phyloP scores from a whole-genome alignment of 2,329 filamentous ascomycete genomes.

The Epichloe baconii region DNA sequence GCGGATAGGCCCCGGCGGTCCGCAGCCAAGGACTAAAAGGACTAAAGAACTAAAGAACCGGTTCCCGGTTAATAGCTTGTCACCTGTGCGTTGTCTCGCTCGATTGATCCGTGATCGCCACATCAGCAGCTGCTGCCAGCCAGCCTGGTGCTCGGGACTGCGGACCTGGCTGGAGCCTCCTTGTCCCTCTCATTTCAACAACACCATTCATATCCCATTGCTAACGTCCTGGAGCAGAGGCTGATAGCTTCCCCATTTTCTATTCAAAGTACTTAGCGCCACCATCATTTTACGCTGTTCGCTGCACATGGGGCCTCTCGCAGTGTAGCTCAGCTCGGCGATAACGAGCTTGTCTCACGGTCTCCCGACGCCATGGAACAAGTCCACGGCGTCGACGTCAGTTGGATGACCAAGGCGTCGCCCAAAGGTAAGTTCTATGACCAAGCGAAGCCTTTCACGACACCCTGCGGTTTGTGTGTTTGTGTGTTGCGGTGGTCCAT shows the following conservation, averaged over 20 bases:
- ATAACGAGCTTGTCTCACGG: slow-evolving; percentile 1
- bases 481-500: not conserved
- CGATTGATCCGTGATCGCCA: not conserved
- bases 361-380: slow-evolving; percentile 51
- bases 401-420: slow-evolving; percentile 74
- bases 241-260: not conserved
- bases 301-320: not conserved
- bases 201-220: not conserved
- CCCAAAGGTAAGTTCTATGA: slow-evolving; percentile 55
- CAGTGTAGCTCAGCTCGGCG: not conserved
- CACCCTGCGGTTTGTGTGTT: not conserved
- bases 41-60: too few species aligned
- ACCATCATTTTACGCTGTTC: not conserved
- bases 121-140: not conserved
- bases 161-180: not conserved
- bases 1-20: too few species aligned
- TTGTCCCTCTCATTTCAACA: not conserved
- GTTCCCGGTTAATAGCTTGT: too few species aligned
- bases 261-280: not conserved
- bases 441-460: not conserved
- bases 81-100: too few species aligned
- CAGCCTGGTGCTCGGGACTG: not conserved
- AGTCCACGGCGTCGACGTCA: slow-evolving; percentile 72
- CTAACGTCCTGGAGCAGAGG: not conserved
- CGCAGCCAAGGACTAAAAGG: too few species aligned